Percentiles rank a stretch among this genome's conserved stretches.
Conservation (phyloP, 371 early-diverging fungal genomes). For the Mucor circinelloides region DNA sequence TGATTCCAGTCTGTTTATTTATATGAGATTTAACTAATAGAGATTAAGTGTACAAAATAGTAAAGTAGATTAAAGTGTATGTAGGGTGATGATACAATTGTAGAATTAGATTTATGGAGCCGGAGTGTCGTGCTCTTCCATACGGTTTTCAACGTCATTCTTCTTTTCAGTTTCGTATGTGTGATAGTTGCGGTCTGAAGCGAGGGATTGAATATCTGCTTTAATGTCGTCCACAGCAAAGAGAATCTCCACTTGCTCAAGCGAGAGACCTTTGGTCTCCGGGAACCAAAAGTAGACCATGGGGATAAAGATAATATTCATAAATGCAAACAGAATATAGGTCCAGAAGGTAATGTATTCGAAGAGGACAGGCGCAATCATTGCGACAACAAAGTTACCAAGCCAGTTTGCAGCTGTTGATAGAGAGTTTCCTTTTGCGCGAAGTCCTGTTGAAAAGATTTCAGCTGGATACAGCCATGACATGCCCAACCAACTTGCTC, state of each 20-base stretch:
- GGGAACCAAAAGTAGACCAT: conserved; percentile 39
- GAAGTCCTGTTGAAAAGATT: conserved; percentile 56
- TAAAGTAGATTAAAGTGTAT: neutral
- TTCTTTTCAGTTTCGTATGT: conserved; percentile 15
- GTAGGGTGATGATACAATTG: neutral
- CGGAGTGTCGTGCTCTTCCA: neutral
- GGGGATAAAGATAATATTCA: conserved; percentile 34
- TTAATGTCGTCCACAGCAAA: conserved; percentile 31
- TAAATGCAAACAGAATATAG: conserved; percentile 43
- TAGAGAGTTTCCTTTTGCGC: conserved; percentile 49
- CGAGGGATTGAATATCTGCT: conserved; percentile 10
- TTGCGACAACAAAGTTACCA: conserved; percentile 50
- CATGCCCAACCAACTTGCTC: conserved; percentile 58
- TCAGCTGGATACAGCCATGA: conserved; percentile 72
- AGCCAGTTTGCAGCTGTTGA: conserved; percentile 70
- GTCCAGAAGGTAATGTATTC: conserved; percentile 58
- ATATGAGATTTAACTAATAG: neutral
- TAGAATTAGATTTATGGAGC: neutral
- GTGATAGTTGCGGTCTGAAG: conserved; percentile 1
- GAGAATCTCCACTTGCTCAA: conserved; percentile 55
- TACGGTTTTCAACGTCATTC: neutral
- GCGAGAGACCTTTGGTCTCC: conserved; percentile 55
- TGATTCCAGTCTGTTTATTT: neutral
- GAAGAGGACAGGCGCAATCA: conserved; percentile 46
- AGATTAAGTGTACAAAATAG: neutral